Evolutionary conservation across 208 protist genomes (phyloP), one percentile per base, ranked within the genome.

Genomic region (Herpetomonas tarakana): DNA sequence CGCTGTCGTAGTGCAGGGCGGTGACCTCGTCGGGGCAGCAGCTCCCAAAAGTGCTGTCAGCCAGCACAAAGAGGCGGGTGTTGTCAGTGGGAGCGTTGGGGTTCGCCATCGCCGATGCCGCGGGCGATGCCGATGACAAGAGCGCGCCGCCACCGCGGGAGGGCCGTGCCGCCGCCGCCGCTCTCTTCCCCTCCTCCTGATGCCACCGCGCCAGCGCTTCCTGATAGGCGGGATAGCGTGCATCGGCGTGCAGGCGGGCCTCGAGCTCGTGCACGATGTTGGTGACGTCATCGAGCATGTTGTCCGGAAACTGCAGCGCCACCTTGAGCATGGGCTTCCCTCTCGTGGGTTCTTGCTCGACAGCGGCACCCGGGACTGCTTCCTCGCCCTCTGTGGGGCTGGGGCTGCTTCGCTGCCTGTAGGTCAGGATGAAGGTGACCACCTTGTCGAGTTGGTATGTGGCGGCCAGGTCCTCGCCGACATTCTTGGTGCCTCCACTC

Each of bases 11-110:
- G 62, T 97, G 93, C 63, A 91, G 81, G 9, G 93, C 86, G 0
- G 88, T 94, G 46, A 97, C 87, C 62, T 92, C 88, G 58, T 97
- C 93, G 0, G 88, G 82, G 71, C 93, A 97, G 72, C 93, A 97
- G 52, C 83, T 88, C 31, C 82, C 91, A 62, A 96, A 97, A 0
- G 91, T 93, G 62, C 86, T 96, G 76, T 97, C 93, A 6, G 85
- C 90, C 4, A 97, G 54, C 11, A 94, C 75, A 62, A 90, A 91
- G 45, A 94, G 65, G 11, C 81, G 87, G 21, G 82, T 53, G 1
- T 22, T 29, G 11, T 18, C 52, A 7, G 64, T 65, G 28, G 70
- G 82, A 49, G n/a, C 65, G 25, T 64, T 79, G 31, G 51, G 79
- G 73, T 71, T 88, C 62, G 50, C 74, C 18, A 68, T 38, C 1